Base-by-base conservation (phyloP, 2,329 filamentous ascomycete genomes). In the Talaromyces sp. region DNA sequence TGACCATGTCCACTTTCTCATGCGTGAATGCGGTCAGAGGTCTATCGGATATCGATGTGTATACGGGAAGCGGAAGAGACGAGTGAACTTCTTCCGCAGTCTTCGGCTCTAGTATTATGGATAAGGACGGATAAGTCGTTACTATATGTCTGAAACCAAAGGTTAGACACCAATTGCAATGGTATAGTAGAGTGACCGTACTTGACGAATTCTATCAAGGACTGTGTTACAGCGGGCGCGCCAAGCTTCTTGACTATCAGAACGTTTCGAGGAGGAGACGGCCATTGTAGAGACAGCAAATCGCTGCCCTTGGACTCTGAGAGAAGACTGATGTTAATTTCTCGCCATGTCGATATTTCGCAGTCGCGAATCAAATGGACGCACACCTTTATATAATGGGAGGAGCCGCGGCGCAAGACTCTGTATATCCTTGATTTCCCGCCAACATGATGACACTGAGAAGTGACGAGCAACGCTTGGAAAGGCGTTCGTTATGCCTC, bases 1-100 rank as follows among this genome's bases (percentile, higher is more conserved):
- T 87, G 24, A 93, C 88, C 61, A 97, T 81, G 70, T 99, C 94
- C 61, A 95, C 88, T 77, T 94, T 96, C 61, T 86, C 80, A 46
- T 91, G 85, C 58, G 94, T 85, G 24, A 79, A 80, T 32, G 79
- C 75, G 67, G 69, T 65, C 8, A 62, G 55, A 54, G 66, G 67
- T 58, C 65, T 67, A 50, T 65, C 73, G 32, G 68, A 61, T 1
- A 74, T 68, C 64, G 79, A 70, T 4, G 80, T 74, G 70, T 91
- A 92, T 46, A 95, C 82, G 5, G 92, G 89, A 64, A 92, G 92
- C 3, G 85, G 75, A 5, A 97, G 80, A 1, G 79, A 78, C 3
- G 85, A 79, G 72, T 95, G 90, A 32, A 97, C 79, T 62, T 87
- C 82, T 6, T 82, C 72, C 3, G 93, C 92, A 17, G 92, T 85